phyloP scores from a whole-genome alignment of 768 basidiomycete genomes.

The Hebeloma cylindrosporum region DNA sequence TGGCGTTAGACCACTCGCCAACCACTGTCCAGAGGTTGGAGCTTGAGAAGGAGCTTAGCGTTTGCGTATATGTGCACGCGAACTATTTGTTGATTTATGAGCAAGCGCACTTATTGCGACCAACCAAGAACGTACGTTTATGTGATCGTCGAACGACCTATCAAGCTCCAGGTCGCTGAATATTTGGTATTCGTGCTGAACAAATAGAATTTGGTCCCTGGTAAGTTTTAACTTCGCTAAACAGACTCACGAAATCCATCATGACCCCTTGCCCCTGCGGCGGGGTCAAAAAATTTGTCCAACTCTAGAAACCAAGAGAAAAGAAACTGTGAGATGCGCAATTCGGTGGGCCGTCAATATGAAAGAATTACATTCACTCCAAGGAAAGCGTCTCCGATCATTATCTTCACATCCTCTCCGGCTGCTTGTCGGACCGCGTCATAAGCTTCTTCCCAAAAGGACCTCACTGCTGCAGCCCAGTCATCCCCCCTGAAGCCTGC shows the following conservation, averaged over 20 bases:
- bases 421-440: conserved; percentile 50
- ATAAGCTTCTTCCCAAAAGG: conserved; percentile 65
- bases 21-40: conserved; percentile 71
- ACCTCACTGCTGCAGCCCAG: conserved; percentile 44
- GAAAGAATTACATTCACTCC: conserved; percentile 46
- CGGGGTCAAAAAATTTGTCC: conserved; percentile 56
- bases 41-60: conserved; percentile 45
- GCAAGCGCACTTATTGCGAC: background rate
- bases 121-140: conserved; percentile 39
- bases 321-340: conserved; percentile 5
- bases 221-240: background rate
- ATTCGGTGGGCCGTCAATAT: background rate
- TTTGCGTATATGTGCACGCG: conserved; percentile 52
- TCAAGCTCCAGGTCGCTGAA: conserved; percentile 59
- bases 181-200: conserved; percentile 72
- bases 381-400: conserved; percentile 74
- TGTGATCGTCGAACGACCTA: conserved; percentile 55
- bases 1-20: conserved; percentile 78
- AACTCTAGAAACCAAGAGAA: conserved; percentile 39
- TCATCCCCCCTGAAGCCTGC: conserved; percentile 49
- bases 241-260: conserved; percentile 58
- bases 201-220: background rate
- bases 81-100: conserved; percentile 31
- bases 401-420: conserved; percentile 51
- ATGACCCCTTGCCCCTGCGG: conserved; percentile 56